Conservation (phyloP, 2,329 filamentous ascomycete species). For the Epichloe scottii region DNA sequence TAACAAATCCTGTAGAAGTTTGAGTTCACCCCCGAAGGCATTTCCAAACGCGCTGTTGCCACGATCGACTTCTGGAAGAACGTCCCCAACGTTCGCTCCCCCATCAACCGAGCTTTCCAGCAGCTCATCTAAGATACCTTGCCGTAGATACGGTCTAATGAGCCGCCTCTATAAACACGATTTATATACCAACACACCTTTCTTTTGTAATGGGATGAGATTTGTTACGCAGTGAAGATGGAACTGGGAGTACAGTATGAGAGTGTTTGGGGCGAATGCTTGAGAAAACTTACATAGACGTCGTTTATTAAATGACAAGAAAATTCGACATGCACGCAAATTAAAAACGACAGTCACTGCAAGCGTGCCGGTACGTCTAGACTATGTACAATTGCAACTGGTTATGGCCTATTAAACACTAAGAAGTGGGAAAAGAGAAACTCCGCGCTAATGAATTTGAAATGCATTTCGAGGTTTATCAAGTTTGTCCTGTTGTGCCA, state of each 20-base stretch:
- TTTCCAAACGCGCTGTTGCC: conserved; percentile 83
- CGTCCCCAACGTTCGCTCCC: conserved; percentile 77
- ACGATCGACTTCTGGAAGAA: conserved; percentile 98
- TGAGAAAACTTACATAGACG: conserved; percentile 11
- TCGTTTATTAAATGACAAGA: background rate
- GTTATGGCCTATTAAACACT: background rate
- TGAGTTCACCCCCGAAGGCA: conserved; percentile 95
- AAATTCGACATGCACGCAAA: background rate
- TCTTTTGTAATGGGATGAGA: conserved; percentile 8
- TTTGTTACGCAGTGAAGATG: conserved; percentile 16
- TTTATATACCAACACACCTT: conserved; percentile 1
- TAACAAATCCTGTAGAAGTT: conserved; percentile 63
- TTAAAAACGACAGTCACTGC: background rate
- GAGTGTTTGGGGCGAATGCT: conserved; percentile 9
- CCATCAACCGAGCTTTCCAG: conserved; percentile 94
- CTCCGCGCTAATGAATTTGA: conserved; percentile 4
- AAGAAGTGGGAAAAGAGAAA: background rate
- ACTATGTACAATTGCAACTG: background rate
- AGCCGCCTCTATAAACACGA: background rate
- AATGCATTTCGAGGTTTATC: background rate
- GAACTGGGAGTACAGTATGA: conserved; percentile 13
- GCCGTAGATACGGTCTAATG: background rate
- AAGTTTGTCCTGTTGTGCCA: background rate
- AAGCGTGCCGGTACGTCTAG: too few species aligned
- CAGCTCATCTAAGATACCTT: conserved; percentile 65